phyloP scores from a whole-genome alignment of 257 asterid species.

The Solanum pimpinellifolium region DNA sequence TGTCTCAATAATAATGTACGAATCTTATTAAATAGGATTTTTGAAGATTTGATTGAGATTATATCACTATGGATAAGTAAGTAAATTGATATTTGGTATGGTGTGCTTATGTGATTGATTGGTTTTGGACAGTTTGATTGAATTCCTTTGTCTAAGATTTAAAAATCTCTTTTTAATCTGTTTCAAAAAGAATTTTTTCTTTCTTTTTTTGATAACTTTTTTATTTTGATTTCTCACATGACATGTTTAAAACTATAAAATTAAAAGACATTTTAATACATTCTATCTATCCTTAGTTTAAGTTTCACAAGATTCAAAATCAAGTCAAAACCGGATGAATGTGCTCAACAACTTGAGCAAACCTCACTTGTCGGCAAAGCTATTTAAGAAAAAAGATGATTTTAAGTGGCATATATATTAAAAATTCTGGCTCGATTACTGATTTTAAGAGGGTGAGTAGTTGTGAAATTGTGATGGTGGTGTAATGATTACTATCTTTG shows the following conservation, averaged over 20 bases:
- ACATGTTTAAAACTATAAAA: background rate
- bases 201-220: no score
- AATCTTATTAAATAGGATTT: background rate
- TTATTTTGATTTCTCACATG: background rate
- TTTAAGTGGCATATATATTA: background rate
- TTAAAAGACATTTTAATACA: no score
- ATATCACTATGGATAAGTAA: background rate
- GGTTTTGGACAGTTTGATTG: background rate
- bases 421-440: background rate
- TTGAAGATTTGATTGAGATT: background rate
- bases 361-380: background rate
- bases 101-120: background rate
- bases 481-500: constrained; percentile 23
- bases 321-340: background rate
- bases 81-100: background rate
- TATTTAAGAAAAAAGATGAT: background rate
- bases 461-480: background rate
- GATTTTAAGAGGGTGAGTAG: background rate
- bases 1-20: background rate
- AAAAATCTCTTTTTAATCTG: rapidly evolving
- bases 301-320: background rate
- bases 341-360: background rate
- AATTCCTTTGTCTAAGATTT: background rate
- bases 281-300: background rate
- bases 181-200: no score